phyloP scores from a whole-genome alignment of 495 filamentous ascomycete species.

The Hypoxylon rickii region DNA sequence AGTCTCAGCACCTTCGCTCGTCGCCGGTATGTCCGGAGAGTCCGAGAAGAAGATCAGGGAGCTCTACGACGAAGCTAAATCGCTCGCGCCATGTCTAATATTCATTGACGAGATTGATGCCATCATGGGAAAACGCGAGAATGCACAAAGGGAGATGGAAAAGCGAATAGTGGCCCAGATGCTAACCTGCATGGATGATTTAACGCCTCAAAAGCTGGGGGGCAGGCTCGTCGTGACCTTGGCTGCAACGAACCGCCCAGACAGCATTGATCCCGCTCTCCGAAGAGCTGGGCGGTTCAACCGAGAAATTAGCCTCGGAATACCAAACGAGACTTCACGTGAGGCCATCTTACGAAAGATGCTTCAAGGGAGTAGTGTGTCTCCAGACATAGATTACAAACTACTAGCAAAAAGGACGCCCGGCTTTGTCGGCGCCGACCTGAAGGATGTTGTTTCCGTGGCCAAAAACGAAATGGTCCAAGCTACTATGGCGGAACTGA shows the following conservation, averaged over 20 bases:
- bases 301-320: slow-evolving; percentile 93
- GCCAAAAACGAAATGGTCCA: slow-evolving; percentile 70
- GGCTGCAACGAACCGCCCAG: slow-evolving; percentile 91
- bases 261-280: slow-evolving; percentile 85
- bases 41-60: slow-evolving; percentile 94
- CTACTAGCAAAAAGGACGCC: slow-evolving; percentile 87
- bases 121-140: slow-evolving; percentile 92
- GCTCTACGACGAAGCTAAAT: slow-evolving; percentile 86
- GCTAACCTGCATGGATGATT: slow-evolving; percentile 83
- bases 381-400: slow-evolving; percentile 75
- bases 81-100: slow-evolving; percentile 85
- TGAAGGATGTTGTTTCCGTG: slow-evolving; percentile 78
- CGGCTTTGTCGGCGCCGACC: slow-evolving; percentile 94
- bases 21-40: slow-evolving; percentile 95
- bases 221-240: slow-evolving; percentile 92
- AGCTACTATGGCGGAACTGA: slow-evolving; percentile 53
- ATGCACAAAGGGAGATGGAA: slow-evolving; percentile 96
- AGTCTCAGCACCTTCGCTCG: slow-evolving; percentile 84
- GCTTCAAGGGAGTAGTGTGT: slow-evolving; percentile 69
- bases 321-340: slow-evolving; percentile 81
- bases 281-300: slow-evolving; percentile 87
- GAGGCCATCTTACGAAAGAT: slow-evolving; percentile 83
- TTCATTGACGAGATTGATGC: slow-evolving; percentile 98
- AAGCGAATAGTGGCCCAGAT: slow-evolving; percentile 94
- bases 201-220: slow-evolving; percentile 64